These are phyloP conservation scores for Populus euphratica DNA, from an alignment of 345 rosid genomes.

Conservation along the genomic window DNA sequence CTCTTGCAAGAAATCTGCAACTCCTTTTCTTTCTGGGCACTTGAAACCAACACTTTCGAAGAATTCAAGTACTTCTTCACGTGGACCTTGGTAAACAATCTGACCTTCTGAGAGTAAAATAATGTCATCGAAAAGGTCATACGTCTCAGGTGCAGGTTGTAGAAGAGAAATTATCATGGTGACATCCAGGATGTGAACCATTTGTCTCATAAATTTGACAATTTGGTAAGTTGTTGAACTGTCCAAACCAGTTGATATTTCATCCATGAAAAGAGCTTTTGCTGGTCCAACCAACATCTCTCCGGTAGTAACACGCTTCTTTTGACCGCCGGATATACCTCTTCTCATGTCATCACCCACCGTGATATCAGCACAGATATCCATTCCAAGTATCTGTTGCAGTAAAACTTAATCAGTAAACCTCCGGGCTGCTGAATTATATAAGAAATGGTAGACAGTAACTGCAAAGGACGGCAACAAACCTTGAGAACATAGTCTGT, in stretches of 20 bases:
- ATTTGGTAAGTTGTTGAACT: constrained; percentile 65
- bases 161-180: constrained; percentile 57
- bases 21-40: constrained; percentile 58
- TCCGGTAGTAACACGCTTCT: constrained; percentile 60
- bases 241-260: constrained; percentile 61
- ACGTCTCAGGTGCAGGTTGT: constrained; percentile 67
- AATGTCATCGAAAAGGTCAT: constrained; percentile 54
- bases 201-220: constrained; percentile 49
- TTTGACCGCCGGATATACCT: constrained; percentile 65
- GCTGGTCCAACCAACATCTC: constrained; percentile 72
- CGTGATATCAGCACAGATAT: constrained; percentile 51
- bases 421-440: not conserved
- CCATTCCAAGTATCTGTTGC: constrained; percentile 51
- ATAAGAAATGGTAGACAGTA: not conserved
- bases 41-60: constrained; percentile 47
- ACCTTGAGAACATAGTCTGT: constrained; percentile 65
- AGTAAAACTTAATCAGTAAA: not conserved
- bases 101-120: constrained; percentile 56
- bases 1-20: constrained; percentile 61
- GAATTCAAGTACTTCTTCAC: constrained; percentile 48
- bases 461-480: constrained; percentile 4
- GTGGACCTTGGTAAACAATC: constrained; percentile 57
- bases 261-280: constrained; percentile 63
- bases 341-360: constrained; percentile 65
- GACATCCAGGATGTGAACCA: constrained; percentile 59